Base-by-base conservation (phyloP, 2,329 filamentous ascomycete species). In the Chaetothyriales sp. region DNA sequence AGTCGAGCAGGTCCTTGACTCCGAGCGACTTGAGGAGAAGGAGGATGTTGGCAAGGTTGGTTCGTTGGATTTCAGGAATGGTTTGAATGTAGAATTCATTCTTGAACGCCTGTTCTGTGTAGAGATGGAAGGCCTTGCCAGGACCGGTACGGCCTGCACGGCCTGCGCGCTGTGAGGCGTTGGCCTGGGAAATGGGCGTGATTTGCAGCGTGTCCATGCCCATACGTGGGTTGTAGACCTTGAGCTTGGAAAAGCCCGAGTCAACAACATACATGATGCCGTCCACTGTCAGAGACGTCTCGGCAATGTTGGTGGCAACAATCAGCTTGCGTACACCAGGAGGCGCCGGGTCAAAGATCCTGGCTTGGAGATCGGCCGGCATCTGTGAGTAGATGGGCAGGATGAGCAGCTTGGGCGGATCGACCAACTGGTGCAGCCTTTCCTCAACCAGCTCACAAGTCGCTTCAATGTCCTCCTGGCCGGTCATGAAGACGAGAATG, bases 141-240 rank as follows among this genome's bases (percentile, higher is more conserved):
- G 92, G 92, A 0, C 92, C 92, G 6, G 93, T 98, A 60, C 92
- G 80, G 18, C 92, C 92, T 44, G 92, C 92, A 64, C 92, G 85
- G 52, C 92, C 92, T 43, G 92, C 90, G 61, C 92, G 81, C 64
- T 98, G 92, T 3, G 85, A 88, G 3, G 88, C 84, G 65, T 98
- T 98, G 59, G 92, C 92, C 65, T 98, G 92, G 2, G 89, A 95
- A 49, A 98, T 93, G 0, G 92, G 92, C 0, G 92, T 98, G 59
- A 98, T 94, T 63, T 96, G 92, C 12, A 98, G 77, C 0, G 90
- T 95, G 63, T 98, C 92, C 92, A 98, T 98, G 51, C 92, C 92
- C 87, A 98, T 96, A 49, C 89, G 85, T 5, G 92, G 89, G 62
- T 98, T 98, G 69, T 96, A 98, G 3, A 98, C 92, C 65, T 98